A percentile compares a stretch with the other conserved stretches of the same genome.
Conservation (phyloP, 1,139 yeast species). For the Pichia kudriavzevii region DNA sequence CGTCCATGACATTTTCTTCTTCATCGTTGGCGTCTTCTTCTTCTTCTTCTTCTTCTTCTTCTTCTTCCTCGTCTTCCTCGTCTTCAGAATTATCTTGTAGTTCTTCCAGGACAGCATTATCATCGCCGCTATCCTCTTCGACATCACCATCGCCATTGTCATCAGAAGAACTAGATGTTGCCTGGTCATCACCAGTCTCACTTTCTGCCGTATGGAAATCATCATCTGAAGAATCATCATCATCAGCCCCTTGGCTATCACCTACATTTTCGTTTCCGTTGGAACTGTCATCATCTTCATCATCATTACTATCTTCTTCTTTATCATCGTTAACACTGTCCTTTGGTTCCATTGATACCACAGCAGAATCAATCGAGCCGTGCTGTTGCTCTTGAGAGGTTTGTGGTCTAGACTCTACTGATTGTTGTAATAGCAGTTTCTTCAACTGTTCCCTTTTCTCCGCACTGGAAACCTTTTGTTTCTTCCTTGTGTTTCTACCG, state of each 20-base stretch:
- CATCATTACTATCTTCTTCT: conserved; percentile 4
- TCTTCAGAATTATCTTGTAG: conserved; percentile 20
- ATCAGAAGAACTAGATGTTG: too few species aligned
- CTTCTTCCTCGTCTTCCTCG: conserved; percentile 22
- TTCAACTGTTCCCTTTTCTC: too few species aligned
- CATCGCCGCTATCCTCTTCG: conserved; percentile 16
- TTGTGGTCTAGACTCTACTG: too few species aligned
- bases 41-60: conserved; percentile 22
- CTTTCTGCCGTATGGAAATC: conserved; percentile 8
- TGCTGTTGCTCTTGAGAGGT: too few species aligned
- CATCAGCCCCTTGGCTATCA: not conserved
- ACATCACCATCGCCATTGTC: conserved; percentile 25
- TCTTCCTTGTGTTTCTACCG: too few species aligned
- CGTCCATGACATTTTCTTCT: conserved; percentile 7
- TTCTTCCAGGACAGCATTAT: conserved; percentile 19
- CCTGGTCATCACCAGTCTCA: conserved; percentile 3
- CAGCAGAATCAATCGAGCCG: too few species aligned
- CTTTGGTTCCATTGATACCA: too few species aligned
- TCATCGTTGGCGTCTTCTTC: conserved; percentile 23
- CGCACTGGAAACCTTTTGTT: too few species aligned
- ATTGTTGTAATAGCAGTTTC: too few species aligned
- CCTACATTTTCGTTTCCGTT: too few species aligned
- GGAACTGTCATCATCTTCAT: conserved; percentile 2
- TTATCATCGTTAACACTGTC: conserved; percentile 12
- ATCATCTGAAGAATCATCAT: conserved; percentile 3